These are phyloP conservation scores for Zygoascus biomembranicola DNA, from an alignment of 805 yeast species.

Conservation along the genomic window DNA sequence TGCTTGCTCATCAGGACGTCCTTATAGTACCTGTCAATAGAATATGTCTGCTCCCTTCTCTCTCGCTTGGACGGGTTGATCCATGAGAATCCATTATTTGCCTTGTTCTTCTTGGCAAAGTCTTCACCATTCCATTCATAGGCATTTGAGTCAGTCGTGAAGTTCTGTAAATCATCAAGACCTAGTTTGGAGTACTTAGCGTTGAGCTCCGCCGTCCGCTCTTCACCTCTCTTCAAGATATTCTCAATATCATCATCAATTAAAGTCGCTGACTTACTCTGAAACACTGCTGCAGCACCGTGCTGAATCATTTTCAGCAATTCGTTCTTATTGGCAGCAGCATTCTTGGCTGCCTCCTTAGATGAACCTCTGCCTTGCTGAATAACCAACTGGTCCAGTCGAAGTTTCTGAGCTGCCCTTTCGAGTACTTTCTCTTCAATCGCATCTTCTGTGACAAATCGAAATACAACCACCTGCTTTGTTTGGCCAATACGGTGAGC, in stretches of 20 bases:
- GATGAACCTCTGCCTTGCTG: constrained; percentile 69
- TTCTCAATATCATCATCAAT: constrained; percentile 49
- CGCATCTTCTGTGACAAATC: constrained; percentile 93
- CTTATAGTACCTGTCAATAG: constrained; percentile 77
- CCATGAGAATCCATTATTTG: constrained; percentile 44
- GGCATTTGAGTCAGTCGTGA: constrained; percentile 73
- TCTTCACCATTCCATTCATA: constrained; percentile 93
- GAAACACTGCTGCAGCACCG: constrained; percentile 87
- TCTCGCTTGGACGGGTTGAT: constrained; percentile 64
- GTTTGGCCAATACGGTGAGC: constrained; percentile 97
- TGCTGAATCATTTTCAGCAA: constrained; percentile 91
- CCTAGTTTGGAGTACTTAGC: constrained; percentile 80
- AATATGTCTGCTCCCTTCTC: constrained; percentile 51
- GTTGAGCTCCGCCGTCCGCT: constrained; percentile 69
- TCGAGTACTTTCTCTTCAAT: constrained; percentile 94
- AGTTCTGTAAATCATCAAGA: constrained; percentile 85
- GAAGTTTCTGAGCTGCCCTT: constrained; percentile 87
- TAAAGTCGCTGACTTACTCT: constrained; percentile 29
- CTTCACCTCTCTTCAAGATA: constrained; percentile 71
- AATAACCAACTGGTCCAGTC: constrained; percentile 89
- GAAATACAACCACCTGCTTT: constrained; percentile 84
- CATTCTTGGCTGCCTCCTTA: constrained; percentile 31
- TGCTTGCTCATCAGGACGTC: constrained; percentile 64
- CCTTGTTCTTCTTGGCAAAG: constrained; percentile 45
- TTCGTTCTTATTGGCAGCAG: constrained; percentile 57